Percentiles rank a stretch among this genome's conserved stretches.
These are phyloP conservation scores for Trichoderma cornu-damae DNA, from an alignment of 2,329 filamentous ascomycete species.

Conservation along the genomic window DNA sequence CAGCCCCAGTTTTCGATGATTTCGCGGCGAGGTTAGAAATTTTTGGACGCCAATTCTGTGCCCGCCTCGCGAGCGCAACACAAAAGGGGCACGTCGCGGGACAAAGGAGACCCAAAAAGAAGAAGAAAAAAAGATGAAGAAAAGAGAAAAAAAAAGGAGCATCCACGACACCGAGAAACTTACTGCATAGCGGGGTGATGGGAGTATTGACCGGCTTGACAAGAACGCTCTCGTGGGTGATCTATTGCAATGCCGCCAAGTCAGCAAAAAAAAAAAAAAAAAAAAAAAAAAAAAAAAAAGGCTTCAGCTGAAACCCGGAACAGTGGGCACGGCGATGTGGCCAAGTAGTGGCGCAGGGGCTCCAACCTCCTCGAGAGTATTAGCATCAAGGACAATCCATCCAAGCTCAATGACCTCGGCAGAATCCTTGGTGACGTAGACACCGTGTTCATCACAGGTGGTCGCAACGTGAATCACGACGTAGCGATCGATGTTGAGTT, in stretches of 20 bases:
- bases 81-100: background rate
- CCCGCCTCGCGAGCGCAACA: slow-evolving; percentile 7
- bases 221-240: slow-evolving; percentile 91
- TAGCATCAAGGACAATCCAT: slow-evolving; percentile 92
- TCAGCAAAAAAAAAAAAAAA: no score
- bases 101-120: background rate
- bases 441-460: slow-evolving; percentile 97
- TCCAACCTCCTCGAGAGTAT: slow-evolving; percentile 85
- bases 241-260: slow-evolving; percentile 45
- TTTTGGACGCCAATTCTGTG: slow-evolving; percentile 10
- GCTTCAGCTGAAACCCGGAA: background rate
- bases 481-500: slow-evolving; percentile 84
- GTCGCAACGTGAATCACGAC: slow-evolving; percentile 98
- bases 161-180: slow-evolving; percentile 42
- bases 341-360: slow-evolving; percentile 18
- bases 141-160: background rate
- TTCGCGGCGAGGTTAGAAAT: slow-evolving; percentile 12
- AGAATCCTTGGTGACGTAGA: slow-evolving; percentile 98
- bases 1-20: slow-evolving; percentile 17
- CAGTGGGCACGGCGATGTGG: slow-evolving; percentile 15
- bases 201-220: slow-evolving; percentile 98
- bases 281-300: no score
- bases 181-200: slow-evolving; percentile 98
- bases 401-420: slow-evolving; percentile 98
- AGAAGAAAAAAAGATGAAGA: background rate